A percentile compares a stretch with the other conserved stretches of the same genome.
phyloP scores from a whole-genome alignment of 768 basidiomycete species.

The Strobilomyces dryophilus region DNA sequence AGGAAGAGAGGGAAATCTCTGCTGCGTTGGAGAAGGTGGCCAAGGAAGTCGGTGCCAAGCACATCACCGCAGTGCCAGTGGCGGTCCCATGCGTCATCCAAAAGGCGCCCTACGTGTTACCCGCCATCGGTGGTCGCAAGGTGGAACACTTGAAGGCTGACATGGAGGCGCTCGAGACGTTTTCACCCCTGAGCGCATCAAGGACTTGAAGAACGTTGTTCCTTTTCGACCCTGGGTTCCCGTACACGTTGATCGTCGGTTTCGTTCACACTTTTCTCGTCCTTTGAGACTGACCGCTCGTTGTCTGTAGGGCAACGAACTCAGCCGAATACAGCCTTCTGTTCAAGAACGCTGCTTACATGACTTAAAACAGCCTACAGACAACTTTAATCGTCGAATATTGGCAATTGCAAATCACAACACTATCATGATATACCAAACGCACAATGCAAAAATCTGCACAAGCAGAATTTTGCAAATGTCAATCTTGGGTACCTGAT shows the following conservation, averaged over 20 bases:
- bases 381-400: too few relatives aligned
- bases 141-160: conserved; percentile 39
- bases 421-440: too few relatives aligned
- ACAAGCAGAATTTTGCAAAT: too few relatives aligned
- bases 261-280: not conserved
- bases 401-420: too few relatives aligned
- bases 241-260: conserved; percentile 26
- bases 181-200: conserved; percentile 34
- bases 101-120: conserved; percentile 41
- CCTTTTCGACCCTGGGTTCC: conserved; percentile 40
- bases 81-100: conserved; percentile 42
- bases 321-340: conserved; percentile 10
- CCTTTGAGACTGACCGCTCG: not conserved
- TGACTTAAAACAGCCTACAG: too few relatives aligned
- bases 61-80: conserved; percentile 28
- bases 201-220: conserved; percentile 4
- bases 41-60: conserved; percentile 32
- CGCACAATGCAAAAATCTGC: too few relatives aligned
- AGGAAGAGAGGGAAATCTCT: conserved; percentile 31
- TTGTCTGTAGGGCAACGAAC: conserved; percentile 27
- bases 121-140: conserved; percentile 39
- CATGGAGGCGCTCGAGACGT: conserved; percentile 34
- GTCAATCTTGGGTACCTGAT: too few relatives aligned
- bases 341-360: conserved; percentile 10
- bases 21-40: conserved; percentile 39